Evolutionary conservation across 2,329 filamentous ascomycete species (phyloP), one percentile per base, ranked within the genome.

Genomic region (Thielaviopsis euricoi): DNA sequence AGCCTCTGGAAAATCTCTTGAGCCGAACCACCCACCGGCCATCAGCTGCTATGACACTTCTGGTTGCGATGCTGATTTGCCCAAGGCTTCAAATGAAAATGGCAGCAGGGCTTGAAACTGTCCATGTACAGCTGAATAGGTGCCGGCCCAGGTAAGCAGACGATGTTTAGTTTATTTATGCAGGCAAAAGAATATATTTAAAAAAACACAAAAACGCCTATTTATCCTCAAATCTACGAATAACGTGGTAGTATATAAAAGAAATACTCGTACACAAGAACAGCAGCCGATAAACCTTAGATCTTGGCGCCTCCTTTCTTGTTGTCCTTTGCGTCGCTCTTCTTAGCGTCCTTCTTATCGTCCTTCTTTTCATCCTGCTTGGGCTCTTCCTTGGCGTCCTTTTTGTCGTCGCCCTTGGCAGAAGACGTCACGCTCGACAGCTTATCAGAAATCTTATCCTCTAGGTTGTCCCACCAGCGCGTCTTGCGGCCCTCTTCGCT

Each of bases 401-500:
- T 33, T 33, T 33, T 33, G 12, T 33, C 53, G 10, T 55, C 22
- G 53, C 21, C 43, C 15, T 55, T 48, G 7, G 37, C 25, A 37
- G 43, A 21, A 19, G 43, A 48, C 6, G 54, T 51, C 19, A 60
- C 55, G 43, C 56, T 55, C 21, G 57, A 58, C 17, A 58, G 55
- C 26, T 58, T 58, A 25, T 58, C 58, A 12, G 60, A 53, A 25
- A 61, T 58, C 56, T 61, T 62, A 37, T 62, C 60, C 54, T 63
- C 60, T 4, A 61, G 25, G 53, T 60, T 62, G 52, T 74, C 70
- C 40, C 66, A 65, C 66, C 71, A 72, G 53, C 71, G 67, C 12
- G 64, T 62, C 52, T 66, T 68, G 26, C 70, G 66, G 1, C 70
- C 72, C 60, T 71, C 71, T 58, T 78, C 76, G 13, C 69, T 73